Evolutionary conservation across 1,284 basidiomycete species (phyloP), one percentile per base, ranked within the genome.

Genomic region (Laetiporus sulphureus): DNA sequence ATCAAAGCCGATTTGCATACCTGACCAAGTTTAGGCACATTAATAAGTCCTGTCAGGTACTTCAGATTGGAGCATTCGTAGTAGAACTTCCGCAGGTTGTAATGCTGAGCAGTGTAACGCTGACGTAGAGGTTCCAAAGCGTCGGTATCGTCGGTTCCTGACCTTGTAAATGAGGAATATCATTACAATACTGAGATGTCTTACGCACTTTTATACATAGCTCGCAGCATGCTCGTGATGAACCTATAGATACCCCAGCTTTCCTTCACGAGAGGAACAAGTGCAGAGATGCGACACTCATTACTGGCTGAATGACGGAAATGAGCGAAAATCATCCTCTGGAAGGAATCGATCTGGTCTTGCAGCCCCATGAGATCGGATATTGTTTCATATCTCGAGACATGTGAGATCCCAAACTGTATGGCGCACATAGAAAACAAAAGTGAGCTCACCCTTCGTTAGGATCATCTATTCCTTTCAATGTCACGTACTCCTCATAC

Each of bases 11-110:
- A 24, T n/a, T 47, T 37, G 2, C 71, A 46, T 54, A 90, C 89
- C 60, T 91, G 84, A 31, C 91, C 93, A 18, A 97, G 76, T 62
- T 96, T 97, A 15, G 93, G 93, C 1, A 97, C 92, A 60, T 96
- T 97, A 60, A 97, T 95, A 16, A 97, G 73, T 32, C 91, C 90
- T 12, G 93, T 97, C 37, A 97, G 69, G 62, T 95, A 97, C 62
- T 95, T 96, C 52, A 97, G 76, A 65, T 96, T 96, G 13, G 91
- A 94, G 60, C 93, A 97, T 61, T 97, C 93, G 61, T 96, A 97
- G 69, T 96, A 97, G 68, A 95, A 97, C 61, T 93, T 91, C 49
- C 93, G 83, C 6, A 97, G 74, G 52, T 80, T 84, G 58, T 91
- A 83, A 58, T 97, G 93, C 56, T 97, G 93, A 25, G 85, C 74